A percentile compares a stretch with the other conserved stretches of the same genome.
phyloP scores from a whole-genome alignment of 495 filamentous ascomycete species.

The Aspergillus ellipticus region DNA sequence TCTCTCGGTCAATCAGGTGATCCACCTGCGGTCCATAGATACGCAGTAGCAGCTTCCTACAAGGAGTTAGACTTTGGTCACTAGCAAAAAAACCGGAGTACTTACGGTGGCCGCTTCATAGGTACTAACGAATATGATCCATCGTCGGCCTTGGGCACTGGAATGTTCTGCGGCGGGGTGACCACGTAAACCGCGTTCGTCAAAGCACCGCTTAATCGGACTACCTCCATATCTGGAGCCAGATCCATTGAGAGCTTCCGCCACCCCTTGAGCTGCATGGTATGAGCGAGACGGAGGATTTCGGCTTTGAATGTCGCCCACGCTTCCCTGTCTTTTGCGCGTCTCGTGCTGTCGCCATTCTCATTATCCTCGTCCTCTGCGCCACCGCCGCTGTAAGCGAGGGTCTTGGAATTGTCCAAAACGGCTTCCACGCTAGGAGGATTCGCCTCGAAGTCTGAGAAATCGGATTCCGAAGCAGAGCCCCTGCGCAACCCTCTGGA shows the following conservation, averaged over 20 bases:
- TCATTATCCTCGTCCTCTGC: slow-evolving; percentile 49
- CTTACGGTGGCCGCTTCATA: slow-evolving; percentile 53
- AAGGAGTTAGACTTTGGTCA: slow-evolving; percentile 10
- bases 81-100: neutral
- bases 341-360: slow-evolving; percentile 27
- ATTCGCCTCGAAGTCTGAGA: slow-evolving; percentile 62
- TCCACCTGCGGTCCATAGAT: slow-evolving; percentile 96
- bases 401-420: slow-evolving; percentile 84
- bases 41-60: slow-evolving; percentile 77
- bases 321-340: slow-evolving; percentile 63
- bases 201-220: slow-evolving; percentile 85
- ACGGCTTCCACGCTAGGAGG: slow-evolving; percentile 75
- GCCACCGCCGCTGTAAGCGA: slow-evolving; percentile 65
- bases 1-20: slow-evolving; percentile 91
- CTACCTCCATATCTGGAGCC: slow-evolving; percentile 68
- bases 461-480: slow-evolving; percentile 75
- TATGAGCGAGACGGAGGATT: slow-evolving; percentile 85
- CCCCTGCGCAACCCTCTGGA: slow-evolving; percentile 36
- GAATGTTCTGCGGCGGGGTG: slow-evolving; percentile 64
- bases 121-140: slow-evolving; percentile 34
- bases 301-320: slow-evolving; percentile 85
- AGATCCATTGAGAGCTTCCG: slow-evolving; percentile 72
- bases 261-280: slow-evolving; percentile 86
- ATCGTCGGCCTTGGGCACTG: slow-evolving; percentile 33
- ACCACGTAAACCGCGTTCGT: slow-evolving; percentile 97